Base-by-base conservation (phyloP, 176 grass and related monocot genomes). In the Guadua angustifolia region DNA sequence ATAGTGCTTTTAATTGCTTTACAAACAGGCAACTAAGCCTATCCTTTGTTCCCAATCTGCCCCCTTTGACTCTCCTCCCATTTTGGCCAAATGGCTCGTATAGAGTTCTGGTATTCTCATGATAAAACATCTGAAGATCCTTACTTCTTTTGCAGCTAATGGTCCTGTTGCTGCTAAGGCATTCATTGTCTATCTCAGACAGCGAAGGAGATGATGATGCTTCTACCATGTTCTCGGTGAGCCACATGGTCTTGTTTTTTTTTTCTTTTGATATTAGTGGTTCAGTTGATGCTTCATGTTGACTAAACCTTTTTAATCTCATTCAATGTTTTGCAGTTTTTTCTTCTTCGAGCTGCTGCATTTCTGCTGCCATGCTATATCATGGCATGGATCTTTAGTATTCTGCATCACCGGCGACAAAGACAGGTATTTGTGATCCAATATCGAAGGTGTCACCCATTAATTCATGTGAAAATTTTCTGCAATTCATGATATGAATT, bases 291-390 rank as follows among this genome's bases (percentile, higher is more conserved):
- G 21, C 24, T 79, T 75, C 19, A 9, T 86, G 57, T 29, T 88
- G 51, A 75, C 11, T 25, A 10, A 63, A 19, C 45, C 77, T 13
- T 26, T 80, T 75, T 52, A 71, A 67, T 53, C 52, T 79, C 35
- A 79, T 83, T 43, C 13, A 17, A 29, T 88, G 35, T 14, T 83
- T 76, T 69, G 18, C 84, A 97, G 94, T 88, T 97, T 77, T 94
- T 97, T 72, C 81, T 97, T 75, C 92, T 97, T 6, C 84, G 94
- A 74, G 94, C 94, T 78, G 94, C 92, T 83, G 94, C 90, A 69
- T 97, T 97, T 82, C 86, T 97, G 5, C 89, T 97, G 22, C 94
- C 94, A 0, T 97, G 92, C 86, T 97, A 94, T 72, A 88, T 97
- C 46, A 91, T 97, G 94, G 94, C 92, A 36, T 97, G 94, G 94